Evolutionary conservation across 768 basidiomycete species (phyloP).

Genomic region (Russula compacta): DNA sequence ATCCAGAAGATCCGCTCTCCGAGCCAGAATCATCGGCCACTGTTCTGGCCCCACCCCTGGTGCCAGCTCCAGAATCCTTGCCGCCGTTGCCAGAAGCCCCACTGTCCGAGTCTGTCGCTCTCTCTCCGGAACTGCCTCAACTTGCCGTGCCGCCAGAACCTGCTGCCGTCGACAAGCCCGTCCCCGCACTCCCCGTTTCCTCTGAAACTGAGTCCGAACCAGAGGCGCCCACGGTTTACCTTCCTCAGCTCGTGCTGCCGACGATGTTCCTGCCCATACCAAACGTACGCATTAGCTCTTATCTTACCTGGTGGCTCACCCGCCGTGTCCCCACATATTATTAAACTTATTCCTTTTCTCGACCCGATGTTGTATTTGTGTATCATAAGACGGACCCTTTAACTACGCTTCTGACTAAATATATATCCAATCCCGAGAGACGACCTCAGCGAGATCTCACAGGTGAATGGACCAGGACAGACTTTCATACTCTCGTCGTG

Average conservation of each 20-base stretch:
- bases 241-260: constrained; percentile 60
- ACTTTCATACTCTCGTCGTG: constrained; percentile 76
- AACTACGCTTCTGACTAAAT: constrained; percentile 73
- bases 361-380: constrained; percentile 16
- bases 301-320: constrained; percentile 55
- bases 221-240: constrained; percentile 47
- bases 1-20: constrained; percentile 34
- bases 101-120: constrained; percentile 37
- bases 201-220: constrained; percentile 38
- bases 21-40: constrained; percentile 14
- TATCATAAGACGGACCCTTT: constrained; percentile 72
- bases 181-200: constrained; percentile 31
- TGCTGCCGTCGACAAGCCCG: constrained; percentile 45
- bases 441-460: constrained; percentile 63
- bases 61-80: not conserved
- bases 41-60: constrained; percentile 19
- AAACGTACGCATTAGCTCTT: constrained; percentile 63
- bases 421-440: constrained; percentile 67
- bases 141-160: constrained; percentile 19
- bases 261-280: constrained; percentile 86
- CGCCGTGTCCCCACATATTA: constrained; percentile 32
- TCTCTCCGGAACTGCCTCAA: constrained; percentile 19
- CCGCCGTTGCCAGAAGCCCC: constrained; percentile 28
- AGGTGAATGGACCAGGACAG: constrained; percentile 64
- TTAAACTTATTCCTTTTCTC: constrained; percentile 19